phyloP scores from a whole-genome alignment of 345 rosid species.

The Ceriops zippeliana region DNA sequence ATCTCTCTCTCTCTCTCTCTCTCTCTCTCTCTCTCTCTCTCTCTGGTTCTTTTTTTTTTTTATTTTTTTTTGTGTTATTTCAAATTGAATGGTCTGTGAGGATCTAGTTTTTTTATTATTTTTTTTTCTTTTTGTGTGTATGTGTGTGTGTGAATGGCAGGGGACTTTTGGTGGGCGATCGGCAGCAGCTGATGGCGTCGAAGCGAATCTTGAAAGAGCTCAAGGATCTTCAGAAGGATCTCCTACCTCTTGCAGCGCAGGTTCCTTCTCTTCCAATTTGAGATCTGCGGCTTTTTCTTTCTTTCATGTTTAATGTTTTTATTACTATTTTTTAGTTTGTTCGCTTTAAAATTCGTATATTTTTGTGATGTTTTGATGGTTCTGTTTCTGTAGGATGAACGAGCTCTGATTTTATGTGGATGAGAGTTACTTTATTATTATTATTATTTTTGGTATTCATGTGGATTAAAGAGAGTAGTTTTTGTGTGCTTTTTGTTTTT shows the following conservation, averaged over 20 bases:
- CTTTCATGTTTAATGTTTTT: background rate
- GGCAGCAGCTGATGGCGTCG: slow-evolving; percentile 53
- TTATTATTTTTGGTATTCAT: no score
- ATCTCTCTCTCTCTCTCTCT: slow-evolving; percentile 15
- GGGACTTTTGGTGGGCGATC: slow-evolving; percentile 6
- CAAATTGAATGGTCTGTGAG: background rate
- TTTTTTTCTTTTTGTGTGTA: slow-evolving; percentile 1
- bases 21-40: background rate
- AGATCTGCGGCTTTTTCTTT: slow-evolving; percentile 10
- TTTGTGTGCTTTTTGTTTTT: background rate
- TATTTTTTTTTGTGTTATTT: background rate
- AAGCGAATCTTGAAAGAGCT: slow-evolving; percentile 88
- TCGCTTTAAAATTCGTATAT: background rate
- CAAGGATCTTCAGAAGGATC: slow-evolving; percentile 84
- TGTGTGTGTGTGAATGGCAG: background rate
- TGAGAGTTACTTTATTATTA: no score
- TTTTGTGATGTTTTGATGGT: no score
- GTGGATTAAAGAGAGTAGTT: background rate
- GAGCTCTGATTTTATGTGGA: no score
- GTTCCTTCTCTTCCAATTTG: slow-evolving; percentile 23
- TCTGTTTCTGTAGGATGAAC: no score
- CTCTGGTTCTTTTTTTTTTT: background rate
- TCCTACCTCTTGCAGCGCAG: slow-evolving; percentile 87
- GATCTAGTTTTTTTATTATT: slow-evolving; percentile 22
- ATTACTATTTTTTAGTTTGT: background rate